Evolutionary conservation across 306 rosid species (phyloP).

Genomic region (Fagus sylvatica): DNA sequence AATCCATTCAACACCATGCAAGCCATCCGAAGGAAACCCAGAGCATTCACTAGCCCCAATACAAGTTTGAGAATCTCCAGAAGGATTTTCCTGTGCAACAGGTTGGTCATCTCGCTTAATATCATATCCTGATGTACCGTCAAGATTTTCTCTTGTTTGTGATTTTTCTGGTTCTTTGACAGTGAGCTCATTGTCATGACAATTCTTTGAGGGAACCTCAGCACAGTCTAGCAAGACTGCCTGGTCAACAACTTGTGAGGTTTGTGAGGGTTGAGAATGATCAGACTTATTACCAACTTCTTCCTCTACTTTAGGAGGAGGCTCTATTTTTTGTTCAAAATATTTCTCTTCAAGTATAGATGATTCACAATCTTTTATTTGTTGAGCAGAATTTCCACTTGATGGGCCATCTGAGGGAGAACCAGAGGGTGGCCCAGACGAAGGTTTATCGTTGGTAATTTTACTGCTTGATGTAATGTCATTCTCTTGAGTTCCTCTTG

Average conservation of each 20-base stretch:
- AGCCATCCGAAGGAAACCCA: conserved; percentile 44
- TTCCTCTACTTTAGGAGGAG: conserved; percentile 39
- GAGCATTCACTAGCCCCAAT: conserved; percentile 37
- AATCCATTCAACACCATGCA: conserved; percentile 70
- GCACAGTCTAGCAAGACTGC: conserved; percentile 27
- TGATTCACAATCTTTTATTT: conserved; percentile 40
- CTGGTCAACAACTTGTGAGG: conserved; percentile 43
- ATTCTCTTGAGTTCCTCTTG: conserved; percentile 42
- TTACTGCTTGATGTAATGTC: conserved; percentile 38
- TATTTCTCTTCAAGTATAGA: conserved; percentile 34
- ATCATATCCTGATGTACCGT: conserved; percentile 34
- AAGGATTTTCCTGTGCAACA: conserved; percentile 42
- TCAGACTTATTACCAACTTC: conserved; percentile 33
- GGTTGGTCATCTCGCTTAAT: conserved; percentile 49
- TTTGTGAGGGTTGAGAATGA: conserved; percentile 33
- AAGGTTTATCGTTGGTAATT: conserved; percentile 42
- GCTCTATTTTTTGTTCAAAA: conserved; percentile 33
- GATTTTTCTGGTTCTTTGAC: conserved; percentile 34
- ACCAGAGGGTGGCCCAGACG: conserved; percentile 30
- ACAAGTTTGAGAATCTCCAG: conserved; percentile 49
- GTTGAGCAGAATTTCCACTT: conserved; percentile 44
- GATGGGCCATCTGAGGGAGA: conserved; percentile 41
- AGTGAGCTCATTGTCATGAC: conserved; percentile 19
- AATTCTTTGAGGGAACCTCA: conserved; percentile 42
- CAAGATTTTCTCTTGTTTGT: conserved; percentile 42